Percentiles rank a stretch among this genome's conserved stretches.
Conservation (phyloP, 805 yeast species). For the Suhomyces kilbournensis region DNA sequence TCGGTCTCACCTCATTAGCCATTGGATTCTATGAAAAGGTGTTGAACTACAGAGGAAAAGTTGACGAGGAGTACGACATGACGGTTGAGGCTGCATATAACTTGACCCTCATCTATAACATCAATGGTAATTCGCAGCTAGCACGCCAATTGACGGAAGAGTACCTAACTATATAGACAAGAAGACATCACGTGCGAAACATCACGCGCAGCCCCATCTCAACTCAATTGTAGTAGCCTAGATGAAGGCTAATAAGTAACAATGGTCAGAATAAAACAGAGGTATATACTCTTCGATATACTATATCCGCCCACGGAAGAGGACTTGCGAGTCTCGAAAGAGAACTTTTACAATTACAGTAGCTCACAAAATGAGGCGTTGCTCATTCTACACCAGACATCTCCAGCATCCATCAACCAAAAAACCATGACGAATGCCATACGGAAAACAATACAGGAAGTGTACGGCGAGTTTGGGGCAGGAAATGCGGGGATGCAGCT, state of each 20-base stretch:
- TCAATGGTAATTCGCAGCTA: constrained; percentile 65
- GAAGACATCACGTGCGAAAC: neutral
- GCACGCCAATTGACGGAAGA: constrained; percentile 64
- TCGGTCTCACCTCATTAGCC: constrained; percentile 77
- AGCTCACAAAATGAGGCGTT: constrained; percentile 36
- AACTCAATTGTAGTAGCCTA: neutral
- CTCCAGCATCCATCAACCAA: constrained; percentile 47
- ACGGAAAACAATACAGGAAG: constrained; percentile 52
- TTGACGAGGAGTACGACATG: constrained; percentile 54
- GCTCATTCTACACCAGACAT: constrained; percentile 48
- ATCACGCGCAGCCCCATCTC: neutral
- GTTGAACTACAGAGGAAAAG: constrained; percentile 40
- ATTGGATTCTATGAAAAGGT: constrained; percentile 70
- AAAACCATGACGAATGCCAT: constrained; percentile 52
- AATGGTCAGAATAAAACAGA: constrained; percentile 86
- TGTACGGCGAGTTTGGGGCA: constrained; percentile 77
- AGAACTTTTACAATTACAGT: constrained; percentile 21
- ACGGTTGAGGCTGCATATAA: constrained; percentile 85
- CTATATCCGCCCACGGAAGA: constrained; percentile 52
- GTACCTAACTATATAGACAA: constrained; percentile 50
- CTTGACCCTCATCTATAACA: constrained; percentile 67
- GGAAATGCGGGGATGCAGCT: constrained; percentile 62
- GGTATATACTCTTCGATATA: constrained; percentile 81
- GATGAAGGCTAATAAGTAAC: neutral
- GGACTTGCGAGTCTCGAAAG: constrained; percentile 10